Base-by-base conservation (phyloP, 106 monocot species). In the Dioscorea dumetorum region DNA sequence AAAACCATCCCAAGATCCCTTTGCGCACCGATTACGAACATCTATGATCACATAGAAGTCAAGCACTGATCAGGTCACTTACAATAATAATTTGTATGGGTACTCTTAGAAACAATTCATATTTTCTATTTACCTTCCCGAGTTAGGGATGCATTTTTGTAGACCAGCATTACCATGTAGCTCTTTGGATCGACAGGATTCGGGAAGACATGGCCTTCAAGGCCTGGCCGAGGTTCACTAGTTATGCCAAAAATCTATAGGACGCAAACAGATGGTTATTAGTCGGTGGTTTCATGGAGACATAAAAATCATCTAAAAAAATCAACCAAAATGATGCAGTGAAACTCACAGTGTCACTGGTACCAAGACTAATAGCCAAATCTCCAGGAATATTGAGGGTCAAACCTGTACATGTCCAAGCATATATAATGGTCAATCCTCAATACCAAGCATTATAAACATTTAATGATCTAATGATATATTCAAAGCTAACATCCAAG, bases 141-240 rank as follows among this genome's bases (percentile, higher is more conserved):
- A 22, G 87, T 85, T 50, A 97, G 71, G 58, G 97, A 97, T 32
- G 88, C 97, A 83, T 97, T 97, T 81, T 97, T 97, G 33, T 97
- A 97, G 62, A 76, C 74, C 11, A 97, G 61, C 97, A 97, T 97
- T 67, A 97, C 92, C 97, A 97, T 97, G 67, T 92, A 97, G 76
- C 92, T 82, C 60, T 76, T 80, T 48, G 97, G 92, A 67, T 97
- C 89, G 49, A 97, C 91, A 3, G 97, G 97, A 60, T 92, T 97
- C 52, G 97, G 97, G 52, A 97, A 97, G 63, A 97, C 80, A 77
- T 97, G 85, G 12, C 97, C 97, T 84, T 97, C 97, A 23, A 97
- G 61, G 51, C 89, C 76, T 24, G 97, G 97, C 24, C 76, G 75
- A 59, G 83, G 87, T 52, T 91, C 84, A 48, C 71, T 78, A 21